Evolutionary conservation across 2,329 filamentous ascomycete species (phyloP).

Genomic region (Pyricularia sp.): DNA sequence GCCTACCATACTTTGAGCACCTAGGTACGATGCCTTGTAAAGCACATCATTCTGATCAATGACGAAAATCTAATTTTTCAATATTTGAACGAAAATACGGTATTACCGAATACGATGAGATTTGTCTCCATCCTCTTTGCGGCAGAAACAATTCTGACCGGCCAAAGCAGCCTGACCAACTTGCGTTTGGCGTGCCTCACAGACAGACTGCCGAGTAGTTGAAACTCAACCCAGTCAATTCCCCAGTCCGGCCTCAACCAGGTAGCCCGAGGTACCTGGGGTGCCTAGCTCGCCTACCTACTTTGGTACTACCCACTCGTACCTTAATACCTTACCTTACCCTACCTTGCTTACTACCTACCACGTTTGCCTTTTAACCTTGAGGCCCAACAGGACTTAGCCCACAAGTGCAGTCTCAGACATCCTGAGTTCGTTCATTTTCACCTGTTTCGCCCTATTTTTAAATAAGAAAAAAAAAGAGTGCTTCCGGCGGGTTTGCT

Average conservation of each 20-base stretch:
- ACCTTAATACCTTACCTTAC: too few species aligned
- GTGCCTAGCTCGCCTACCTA: neutral
- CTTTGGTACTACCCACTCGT: too few species aligned
- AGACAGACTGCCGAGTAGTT: neutral
- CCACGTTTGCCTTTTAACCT: neutral
- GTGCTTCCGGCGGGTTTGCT: neutral
- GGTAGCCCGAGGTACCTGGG: neutral
- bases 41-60: neutral
- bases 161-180: neutral
- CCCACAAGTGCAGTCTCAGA: neutral
- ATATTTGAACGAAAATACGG: neutral
- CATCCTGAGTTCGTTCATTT: neutral
- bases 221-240: neutral
- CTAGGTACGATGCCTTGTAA: neutral
- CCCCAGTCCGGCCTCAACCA: neutral
- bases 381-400: neutral
- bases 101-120: neutral
- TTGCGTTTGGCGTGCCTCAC: neutral
- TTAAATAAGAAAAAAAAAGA: neutral
- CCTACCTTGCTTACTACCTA: neutral
- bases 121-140: neutral
- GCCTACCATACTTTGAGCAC: neutral
- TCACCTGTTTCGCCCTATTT: neutral
- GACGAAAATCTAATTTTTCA: neutral
- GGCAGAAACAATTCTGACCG: neutral